phyloP scores from a whole-genome alignment of 2,329 filamentous ascomycete genomes.

The Arachnopeziza araneosa region DNA sequence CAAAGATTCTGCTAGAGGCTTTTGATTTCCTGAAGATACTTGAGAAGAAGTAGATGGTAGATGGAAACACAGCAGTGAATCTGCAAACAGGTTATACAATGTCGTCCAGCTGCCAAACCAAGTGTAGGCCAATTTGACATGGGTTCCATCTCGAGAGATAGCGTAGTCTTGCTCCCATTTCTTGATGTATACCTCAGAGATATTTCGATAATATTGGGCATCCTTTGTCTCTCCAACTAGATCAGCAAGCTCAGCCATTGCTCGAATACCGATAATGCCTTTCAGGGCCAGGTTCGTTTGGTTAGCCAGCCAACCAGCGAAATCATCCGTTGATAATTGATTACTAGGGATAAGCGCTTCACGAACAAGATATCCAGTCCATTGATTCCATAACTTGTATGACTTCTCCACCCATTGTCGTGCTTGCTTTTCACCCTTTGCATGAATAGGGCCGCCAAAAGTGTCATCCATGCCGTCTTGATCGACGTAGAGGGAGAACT shows the following conservation, averaged over 20 bases:
- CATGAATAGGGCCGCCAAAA: slow-evolving; percentile 47
- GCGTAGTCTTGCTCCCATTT: slow-evolving; percentile 59
- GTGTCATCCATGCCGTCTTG: slow-evolving; percentile 53
- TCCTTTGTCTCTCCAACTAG: slow-evolving; percentile 51
- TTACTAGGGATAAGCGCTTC: slow-evolving; percentile 59
- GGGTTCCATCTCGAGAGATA: slow-evolving; percentile 58
- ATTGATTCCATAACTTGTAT: slow-evolving; percentile 62
- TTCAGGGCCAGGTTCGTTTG: slow-evolving; percentile 71
- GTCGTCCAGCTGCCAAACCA: slow-evolving; percentile 74
- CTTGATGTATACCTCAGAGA: slow-evolving; percentile 56
- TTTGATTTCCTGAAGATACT: slow-evolving; percentile 18
- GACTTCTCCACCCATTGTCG: slow-evolving; percentile 57
- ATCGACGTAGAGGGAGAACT: slow-evolving; percentile 34
- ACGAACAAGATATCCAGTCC: slow-evolving; percentile 62
- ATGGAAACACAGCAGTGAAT: slow-evolving; percentile 75
- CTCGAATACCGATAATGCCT: slow-evolving; percentile 72
- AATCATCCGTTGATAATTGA: slow-evolving; percentile 66
- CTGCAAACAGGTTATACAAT: slow-evolving; percentile 65
- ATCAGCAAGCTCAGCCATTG: slow-evolving; percentile 63
- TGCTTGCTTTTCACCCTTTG: slow-evolving; percentile 50
- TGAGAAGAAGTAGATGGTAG: slow-evolving; percentile 31
- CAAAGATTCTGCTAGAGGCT: slow-evolving; percentile 17
- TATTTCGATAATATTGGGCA: slow-evolving; percentile 52
- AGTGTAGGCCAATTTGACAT: slow-evolving; percentile 66
- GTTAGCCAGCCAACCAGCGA: slow-evolving; percentile 62